Evolutionary conservation across 108 stramenopile genomes (phyloP).

Genomic region (Cylindrotheca closterium): DNA sequence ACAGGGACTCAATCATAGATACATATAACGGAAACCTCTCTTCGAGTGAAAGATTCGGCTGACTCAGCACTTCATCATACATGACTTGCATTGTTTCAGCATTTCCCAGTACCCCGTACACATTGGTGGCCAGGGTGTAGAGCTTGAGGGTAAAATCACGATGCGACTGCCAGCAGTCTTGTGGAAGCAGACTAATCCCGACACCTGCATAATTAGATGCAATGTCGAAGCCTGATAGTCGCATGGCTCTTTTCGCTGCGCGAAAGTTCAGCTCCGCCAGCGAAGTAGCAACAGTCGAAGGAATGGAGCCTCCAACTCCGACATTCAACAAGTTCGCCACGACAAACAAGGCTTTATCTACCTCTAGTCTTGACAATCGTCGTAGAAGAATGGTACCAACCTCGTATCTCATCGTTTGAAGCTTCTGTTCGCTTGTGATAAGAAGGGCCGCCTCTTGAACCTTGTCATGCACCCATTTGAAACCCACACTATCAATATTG

Average conservation of each 20-base stretch:
- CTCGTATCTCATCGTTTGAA: neutral
- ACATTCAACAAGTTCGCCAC: slow-evolving; percentile 17
- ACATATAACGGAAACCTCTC: slow-evolving; percentile 22
- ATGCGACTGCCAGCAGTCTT: slow-evolving; percentile 5
- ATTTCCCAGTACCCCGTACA: slow-evolving; percentile 19
- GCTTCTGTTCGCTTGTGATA: slow-evolving; percentile 31
- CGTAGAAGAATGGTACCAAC: slow-evolving; percentile 6
- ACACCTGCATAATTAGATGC: slow-evolving; percentile 20
- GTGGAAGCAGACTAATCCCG: slow-evolving; percentile 15
- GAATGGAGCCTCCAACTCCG: neutral
- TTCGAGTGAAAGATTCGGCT: neutral
- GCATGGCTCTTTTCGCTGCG: slow-evolving; percentile 21
- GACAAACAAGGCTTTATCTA: slow-evolving; percentile 11
- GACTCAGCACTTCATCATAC: slow-evolving; percentile 6
- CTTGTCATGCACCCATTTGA: too few species aligned
- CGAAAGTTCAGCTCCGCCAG: slow-evolving; percentile 20
- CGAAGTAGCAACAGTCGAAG: neutral
- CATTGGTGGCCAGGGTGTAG: slow-evolving; percentile 20
- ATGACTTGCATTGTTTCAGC: slow-evolving; percentile 10
- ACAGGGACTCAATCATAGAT: neutral
- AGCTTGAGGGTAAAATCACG: slow-evolving; percentile 14
- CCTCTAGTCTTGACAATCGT: neutral
- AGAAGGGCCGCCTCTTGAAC: too few species aligned
- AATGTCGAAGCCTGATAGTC: slow-evolving; percentile 18
- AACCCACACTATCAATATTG: slow-evolving; percentile 3